Conservation (phyloP, 2,329 filamentous ascomycete genomes). For the Mycocentrospora acerina region DNA sequence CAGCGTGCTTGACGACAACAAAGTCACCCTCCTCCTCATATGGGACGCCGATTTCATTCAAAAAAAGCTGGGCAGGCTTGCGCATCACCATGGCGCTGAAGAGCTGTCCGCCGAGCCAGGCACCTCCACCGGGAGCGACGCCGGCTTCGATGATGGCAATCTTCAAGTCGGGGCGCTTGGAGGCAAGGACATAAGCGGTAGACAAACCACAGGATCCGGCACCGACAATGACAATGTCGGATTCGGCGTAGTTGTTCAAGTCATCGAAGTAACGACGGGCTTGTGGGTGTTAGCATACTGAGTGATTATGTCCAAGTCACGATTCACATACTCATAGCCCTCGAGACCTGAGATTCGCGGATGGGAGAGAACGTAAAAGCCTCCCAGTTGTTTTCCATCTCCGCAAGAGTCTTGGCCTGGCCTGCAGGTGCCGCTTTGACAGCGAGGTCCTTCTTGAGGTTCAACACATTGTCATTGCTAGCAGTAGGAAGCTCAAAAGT, state of each 20-base stretch:
- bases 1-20: conserved; percentile 92
- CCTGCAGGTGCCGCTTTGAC: conserved; percentile 49
- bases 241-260: conserved; percentile 85
- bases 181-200: conserved; percentile 80
- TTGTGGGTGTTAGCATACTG: conserved; percentile 5
- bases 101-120: conserved; percentile 91
- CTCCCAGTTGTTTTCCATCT: conserved; percentile 77
- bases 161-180: conserved; percentile 82
- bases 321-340: conserved; percentile 68
- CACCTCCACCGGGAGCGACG: conserved; percentile 80
- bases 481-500: conserved; percentile 55
- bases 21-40: conserved; percentile 88
- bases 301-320: not conserved
- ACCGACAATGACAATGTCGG: conserved; percentile 90
- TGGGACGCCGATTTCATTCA: conserved; percentile 76
- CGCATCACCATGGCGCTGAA: conserved; percentile 96
- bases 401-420: conserved; percentile 59
- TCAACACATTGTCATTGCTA: conserved; percentile 34
- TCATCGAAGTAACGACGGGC: conserved; percentile 86
- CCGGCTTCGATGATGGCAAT: conserved; percentile 89
- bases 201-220: conserved; percentile 86
- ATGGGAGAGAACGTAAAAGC: conserved; percentile 81
- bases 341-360: conserved; percentile 87
- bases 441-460: conserved; percentile 45
- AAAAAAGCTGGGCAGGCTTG: conserved; percentile 84